A percentile compares a stretch with the other conserved stretches of the same genome.
Evolutionary conservation across 805 yeast species (phyloP).

Genomic region (Candida ficus): DNA sequence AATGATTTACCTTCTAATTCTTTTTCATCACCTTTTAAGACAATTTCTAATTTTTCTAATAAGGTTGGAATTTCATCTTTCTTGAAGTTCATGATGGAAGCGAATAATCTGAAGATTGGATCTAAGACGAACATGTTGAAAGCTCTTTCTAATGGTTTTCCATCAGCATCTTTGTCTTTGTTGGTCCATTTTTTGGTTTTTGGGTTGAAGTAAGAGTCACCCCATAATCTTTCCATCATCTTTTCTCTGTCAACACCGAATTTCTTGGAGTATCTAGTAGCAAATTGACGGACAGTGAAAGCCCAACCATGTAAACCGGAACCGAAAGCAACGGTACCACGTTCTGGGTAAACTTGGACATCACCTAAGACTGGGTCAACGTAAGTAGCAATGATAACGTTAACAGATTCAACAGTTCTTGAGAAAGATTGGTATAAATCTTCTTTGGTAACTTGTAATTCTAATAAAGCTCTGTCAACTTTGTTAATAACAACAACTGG

Average conservation of each 20-base stretch:
- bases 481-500: slow-evolving; percentile 98
- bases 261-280: slow-evolving; percentile 96
- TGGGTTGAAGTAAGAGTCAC: slow-evolving; percentile 99
- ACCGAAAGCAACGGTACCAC: slow-evolving; percentile 99
- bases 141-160: slow-evolving; percentile 96
- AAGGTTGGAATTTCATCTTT: slow-evolving; percentile 92
- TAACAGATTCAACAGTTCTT: slow-evolving; percentile 99
- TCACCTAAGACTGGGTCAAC: slow-evolving; percentile 89
- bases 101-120: slow-evolving; percentile 97
- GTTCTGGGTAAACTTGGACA: slow-evolving; percentile 97
- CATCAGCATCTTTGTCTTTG: slow-evolving; percentile 93
- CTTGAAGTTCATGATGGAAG: slow-evolving; percentile 98
- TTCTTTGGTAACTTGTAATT: slow-evolving; percentile 98
- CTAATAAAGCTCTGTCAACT: slow-evolving; percentile 99
- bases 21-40: slow-evolving; percentile 93
- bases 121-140: slow-evolving; percentile 98
- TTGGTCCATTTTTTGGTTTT: slow-evolving; percentile 99
- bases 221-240: slow-evolving; percentile 99
- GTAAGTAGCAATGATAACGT: slow-evolving; percentile 96
- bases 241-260: slow-evolving; percentile 97
- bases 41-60: slow-evolving; percentile 89
- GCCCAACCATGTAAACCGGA: slow-evolving; percentile 99
- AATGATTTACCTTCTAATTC: slow-evolving; percentile 98
- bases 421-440: slow-evolving; percentile 97
- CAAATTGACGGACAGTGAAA: slow-evolving; percentile 98